These are phyloP conservation scores for Alternaria alternata DNA, from an alignment of 2,329 filamentous ascomycete genomes.

Conservation along the genomic window DNA sequence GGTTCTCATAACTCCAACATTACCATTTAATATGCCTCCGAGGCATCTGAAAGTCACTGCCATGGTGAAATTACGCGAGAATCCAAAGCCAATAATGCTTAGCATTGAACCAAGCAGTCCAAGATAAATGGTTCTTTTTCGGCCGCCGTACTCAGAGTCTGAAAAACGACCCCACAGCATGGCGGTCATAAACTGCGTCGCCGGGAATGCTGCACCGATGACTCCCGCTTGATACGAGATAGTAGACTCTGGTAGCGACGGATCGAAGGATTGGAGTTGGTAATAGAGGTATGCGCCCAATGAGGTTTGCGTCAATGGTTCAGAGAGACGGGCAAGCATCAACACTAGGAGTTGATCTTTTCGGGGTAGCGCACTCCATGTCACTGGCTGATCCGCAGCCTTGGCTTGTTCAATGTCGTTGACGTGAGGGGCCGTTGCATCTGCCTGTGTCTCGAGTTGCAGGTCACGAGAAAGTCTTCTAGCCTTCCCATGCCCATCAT, in stretches of 20 bases:
- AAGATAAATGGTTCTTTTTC: slow-evolving; percentile 80
- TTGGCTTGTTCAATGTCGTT: slow-evolving; percentile 35
- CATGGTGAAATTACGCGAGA: slow-evolving; percentile 67
- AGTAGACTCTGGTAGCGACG: slow-evolving; percentile 63
- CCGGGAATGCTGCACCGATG: slow-evolving; percentile 80
- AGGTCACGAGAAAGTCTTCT: slow-evolving; percentile 19
- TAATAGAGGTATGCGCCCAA: slow-evolving; percentile 80
- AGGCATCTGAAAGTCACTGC: slow-evolving; percentile 72
- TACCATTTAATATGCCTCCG: slow-evolving; percentile 75
- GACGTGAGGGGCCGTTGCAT: slow-evolving; percentile 23
- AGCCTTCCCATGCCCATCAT: neutral
- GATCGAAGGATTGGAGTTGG: slow-evolving; percentile 81
- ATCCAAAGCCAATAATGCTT: slow-evolving; percentile 73
- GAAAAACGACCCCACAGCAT: slow-evolving; percentile 81
- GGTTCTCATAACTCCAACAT: slow-evolving; percentile 76
- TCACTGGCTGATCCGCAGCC: slow-evolving; percentile 58
- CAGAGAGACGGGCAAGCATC: slow-evolving; percentile 79
- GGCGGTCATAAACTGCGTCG: slow-evolving; percentile 81
- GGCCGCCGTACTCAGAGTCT: slow-evolving; percentile 68
- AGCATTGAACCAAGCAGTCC: slow-evolving; percentile 75
- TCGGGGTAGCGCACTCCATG: slow-evolving; percentile 76
- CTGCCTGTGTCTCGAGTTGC: slow-evolving; percentile 33
- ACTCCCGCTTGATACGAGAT: slow-evolving; percentile 82
- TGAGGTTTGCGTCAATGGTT: slow-evolving; percentile 79
- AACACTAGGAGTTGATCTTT: slow-evolving; percentile 81